These are phyloP conservation scores for Gentiana macrophylla DNA, from an alignment of 257 asterid species.

Conservation along the genomic window DNA sequence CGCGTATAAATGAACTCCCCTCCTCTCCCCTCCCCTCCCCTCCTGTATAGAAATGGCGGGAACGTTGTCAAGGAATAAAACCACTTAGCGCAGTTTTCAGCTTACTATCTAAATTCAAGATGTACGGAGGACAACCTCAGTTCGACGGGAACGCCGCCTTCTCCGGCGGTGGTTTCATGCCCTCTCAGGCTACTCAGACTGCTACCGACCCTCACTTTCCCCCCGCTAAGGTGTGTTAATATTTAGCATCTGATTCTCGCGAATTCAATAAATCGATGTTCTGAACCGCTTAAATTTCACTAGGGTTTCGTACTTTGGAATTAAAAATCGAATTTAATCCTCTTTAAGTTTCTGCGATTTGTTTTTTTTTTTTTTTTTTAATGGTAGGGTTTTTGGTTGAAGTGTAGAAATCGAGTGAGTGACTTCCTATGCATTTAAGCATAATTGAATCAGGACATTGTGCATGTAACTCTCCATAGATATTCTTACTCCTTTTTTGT, in stretches of 20 bases:
- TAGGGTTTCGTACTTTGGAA: too few species aligned
- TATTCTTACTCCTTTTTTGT: not conserved
- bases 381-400: not conserved
- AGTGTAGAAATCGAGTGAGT: not conserved
- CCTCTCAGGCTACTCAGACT: slow-evolving; percentile 84
- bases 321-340: too few species aligned
- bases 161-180: slow-evolving; percentile 97
- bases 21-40: too few species aligned
- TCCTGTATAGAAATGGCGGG: too few species aligned
- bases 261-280: too few species aligned
- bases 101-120: not conserved
- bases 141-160: slow-evolving; percentile 94
- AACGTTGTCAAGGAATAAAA: too few species aligned
- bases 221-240: slow-evolving; percentile 48
- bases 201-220: slow-evolving; percentile 46
- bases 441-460: not conserved
- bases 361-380: too few species aligned
- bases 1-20: too few species aligned
- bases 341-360: too few species aligned
- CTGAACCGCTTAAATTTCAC: too few species aligned
- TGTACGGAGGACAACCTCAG: slow-evolving; percentile 47
- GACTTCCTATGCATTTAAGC: not conserved
- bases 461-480: not conserved
- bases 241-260: not conserved
- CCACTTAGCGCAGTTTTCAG: too few species aligned